These are phyloP conservation scores for Kodamaea leandrae DNA, from an alignment of 805 yeast genomes.

Conservation along the genomic window DNA sequence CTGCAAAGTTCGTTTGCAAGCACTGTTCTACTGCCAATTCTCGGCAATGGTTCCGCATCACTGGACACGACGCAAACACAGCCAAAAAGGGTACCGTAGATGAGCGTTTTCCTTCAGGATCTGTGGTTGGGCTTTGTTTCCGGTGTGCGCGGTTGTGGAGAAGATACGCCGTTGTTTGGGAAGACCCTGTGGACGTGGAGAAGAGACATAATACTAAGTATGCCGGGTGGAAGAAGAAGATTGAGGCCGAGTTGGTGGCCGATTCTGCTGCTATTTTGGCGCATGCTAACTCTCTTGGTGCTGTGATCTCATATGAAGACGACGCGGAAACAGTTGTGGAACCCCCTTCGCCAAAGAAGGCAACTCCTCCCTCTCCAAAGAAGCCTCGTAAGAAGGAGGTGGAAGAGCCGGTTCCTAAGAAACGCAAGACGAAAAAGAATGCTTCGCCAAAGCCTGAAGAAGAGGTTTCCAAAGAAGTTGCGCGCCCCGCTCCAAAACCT, in stretches of 20 bases:
- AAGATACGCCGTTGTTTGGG: slow-evolving; percentile 85
- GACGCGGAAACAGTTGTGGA: slow-evolving; percentile 2
- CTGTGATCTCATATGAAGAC: slow-evolving; percentile 20
- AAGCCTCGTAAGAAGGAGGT: neutral
- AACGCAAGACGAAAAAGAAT: slow-evolving; percentile 9
- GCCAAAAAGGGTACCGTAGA: slow-evolving; percentile 22
- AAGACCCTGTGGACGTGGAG: slow-evolving; percentile 65
- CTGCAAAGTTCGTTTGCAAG: slow-evolving; percentile 58
- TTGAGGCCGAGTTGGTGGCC: slow-evolving; percentile 64
- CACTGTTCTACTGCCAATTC: slow-evolving; percentile 63
- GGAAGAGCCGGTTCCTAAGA: neutral
- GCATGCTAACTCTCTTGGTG: slow-evolving; percentile 42
- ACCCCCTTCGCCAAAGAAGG: slow-evolving; percentile 2
- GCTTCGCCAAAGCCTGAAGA: slow-evolving; percentile 11
- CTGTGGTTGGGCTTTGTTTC: slow-evolving; percentile 64
- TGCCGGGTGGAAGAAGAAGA: slow-evolving; percentile 55
- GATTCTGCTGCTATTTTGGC: slow-evolving; percentile 58
- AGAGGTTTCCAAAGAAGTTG: neutral
- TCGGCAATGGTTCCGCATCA: slow-evolving; percentile 65
- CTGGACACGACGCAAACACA: slow-evolving; percentile 51
- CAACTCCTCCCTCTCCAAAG: neutral
- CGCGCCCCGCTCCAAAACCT: too few relatives aligned
- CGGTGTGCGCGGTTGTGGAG: slow-evolving; percentile 93
- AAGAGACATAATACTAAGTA: slow-evolving; percentile 41
- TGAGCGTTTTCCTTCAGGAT: slow-evolving; percentile 17